Evolutionary conservation across 2,329 filamentous ascomycete species (phyloP), one percentile per base, ranked within the genome.

Genomic region (Ophiostoma himal-ulmi): DNA sequence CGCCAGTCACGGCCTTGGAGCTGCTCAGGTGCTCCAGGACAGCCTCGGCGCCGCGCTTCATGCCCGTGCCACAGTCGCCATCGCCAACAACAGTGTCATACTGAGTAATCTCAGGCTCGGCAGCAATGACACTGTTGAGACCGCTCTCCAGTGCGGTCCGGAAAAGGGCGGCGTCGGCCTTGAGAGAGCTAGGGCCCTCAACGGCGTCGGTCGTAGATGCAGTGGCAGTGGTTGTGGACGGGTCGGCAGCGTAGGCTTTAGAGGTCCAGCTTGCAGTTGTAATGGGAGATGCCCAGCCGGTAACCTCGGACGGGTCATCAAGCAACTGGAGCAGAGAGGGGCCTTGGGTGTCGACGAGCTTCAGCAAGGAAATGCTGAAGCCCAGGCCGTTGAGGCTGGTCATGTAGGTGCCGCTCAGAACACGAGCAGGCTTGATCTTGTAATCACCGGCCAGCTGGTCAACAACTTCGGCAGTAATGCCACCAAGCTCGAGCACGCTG

Each of bases 51-150:
- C 93, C 93, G 73, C 93, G 88, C 82, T 92, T 93, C 72, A 97
- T 82, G 5, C 92, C 92, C 71, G 93, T 91, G 11, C 93, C 93
- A 76, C 93, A 97, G 79, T 97, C 93, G 66, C 93, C 93, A 77
- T 97, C 93, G 60, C 93, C 93, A 34, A 96, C 92, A 14, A 95
- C 87, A 0, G 92, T 96, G 77, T 93, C 91, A 75, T 88, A 93
- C 68, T 82, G 85, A 0, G 91, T 93, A 68, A 93, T 84, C 68
- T 91, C 88, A 1, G 90, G 88, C 77, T 93, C 91, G 1, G 84
- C 89, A 0, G 82, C 83, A 73, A 92, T 85, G 17, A 93, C 81
- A 48, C 82, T 83, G 67, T 90, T 80, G 20, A 93, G 81, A 0
- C 83, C 91, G 20, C 80, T 81, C 26, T 79, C 83, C 57, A 93